Conservation (phyloP, 1,284 basidiomycete genomes). For the Ustilago nuda region DNA sequence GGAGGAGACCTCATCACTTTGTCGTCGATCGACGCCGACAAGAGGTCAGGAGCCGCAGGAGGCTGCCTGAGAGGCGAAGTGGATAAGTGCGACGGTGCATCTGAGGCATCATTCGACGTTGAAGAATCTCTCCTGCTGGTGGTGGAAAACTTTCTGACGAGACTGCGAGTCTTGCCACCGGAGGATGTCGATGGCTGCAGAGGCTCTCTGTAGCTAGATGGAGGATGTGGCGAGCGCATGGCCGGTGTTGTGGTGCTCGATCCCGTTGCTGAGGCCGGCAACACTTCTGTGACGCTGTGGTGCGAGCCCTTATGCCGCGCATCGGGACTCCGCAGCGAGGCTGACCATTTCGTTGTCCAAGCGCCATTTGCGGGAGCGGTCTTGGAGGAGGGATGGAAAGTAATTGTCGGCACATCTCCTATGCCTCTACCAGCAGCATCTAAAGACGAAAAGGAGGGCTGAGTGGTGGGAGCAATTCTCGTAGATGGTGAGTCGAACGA, state of each 20-base stretch:
- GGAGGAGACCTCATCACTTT: neutral
- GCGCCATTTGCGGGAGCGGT: neutral
- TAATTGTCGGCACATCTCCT: conserved; percentile 20
- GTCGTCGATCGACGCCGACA: neutral
- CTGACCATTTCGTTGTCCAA: conserved; percentile 20
- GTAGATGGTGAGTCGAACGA: neutral
- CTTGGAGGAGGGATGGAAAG: neutral
- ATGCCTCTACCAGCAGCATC: conserved; percentile 16
- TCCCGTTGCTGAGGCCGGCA: neutral
- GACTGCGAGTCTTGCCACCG: conserved; percentile 3
- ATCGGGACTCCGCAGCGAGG: conserved; percentile 4
- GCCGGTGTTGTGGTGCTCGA: neutral
- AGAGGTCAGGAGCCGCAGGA: neutral
- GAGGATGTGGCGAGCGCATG: conserved; percentile 13
- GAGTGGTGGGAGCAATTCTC: neutral
- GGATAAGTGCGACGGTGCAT: neutral
- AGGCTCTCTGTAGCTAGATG: conserved; percentile 26
- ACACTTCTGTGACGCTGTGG: neutral
- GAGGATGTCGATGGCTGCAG: neutral
- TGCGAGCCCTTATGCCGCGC: neutral
- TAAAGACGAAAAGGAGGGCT: conserved; percentile 15
- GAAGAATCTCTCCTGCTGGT: conserved; percentile 11
- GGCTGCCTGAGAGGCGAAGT: neutral
- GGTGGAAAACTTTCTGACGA: conserved; percentile 20
- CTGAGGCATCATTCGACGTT: neutral